A percentile compares a stretch with the other conserved stretches of the same genome.
These are phyloP conservation scores for Sporobolomyces phaffii DNA, from an alignment of 768 basidiomycete genomes.

Conservation along the genomic window DNA sequence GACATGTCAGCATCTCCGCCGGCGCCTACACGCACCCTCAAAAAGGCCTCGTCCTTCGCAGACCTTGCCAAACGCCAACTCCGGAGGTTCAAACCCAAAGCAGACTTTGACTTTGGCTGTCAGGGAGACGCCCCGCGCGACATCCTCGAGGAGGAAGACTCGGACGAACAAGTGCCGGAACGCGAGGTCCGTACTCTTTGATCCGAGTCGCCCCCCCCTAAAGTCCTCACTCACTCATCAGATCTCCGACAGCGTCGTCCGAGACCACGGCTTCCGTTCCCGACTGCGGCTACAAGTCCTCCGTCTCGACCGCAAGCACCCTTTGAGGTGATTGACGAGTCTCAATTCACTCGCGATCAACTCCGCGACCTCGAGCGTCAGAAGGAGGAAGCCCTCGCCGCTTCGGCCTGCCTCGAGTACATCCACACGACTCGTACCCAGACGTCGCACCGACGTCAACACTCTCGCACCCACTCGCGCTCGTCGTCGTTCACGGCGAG, in stretches of 20 bases:
- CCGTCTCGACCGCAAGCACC: conserved; percentile 50
- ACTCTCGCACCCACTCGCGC: conserved; percentile 25
- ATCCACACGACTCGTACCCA: conserved; percentile 42
- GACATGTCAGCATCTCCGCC: background rate
- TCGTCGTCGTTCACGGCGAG: background rate
- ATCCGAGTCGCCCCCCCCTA: background rate
- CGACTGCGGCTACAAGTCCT: background rate
- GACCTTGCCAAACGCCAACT: conserved; percentile 14
- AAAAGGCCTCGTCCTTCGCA: conserved; percentile 18
- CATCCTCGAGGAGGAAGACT: conserved; percentile 63
- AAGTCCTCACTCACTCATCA: background rate
- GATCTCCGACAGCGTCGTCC: background rate
- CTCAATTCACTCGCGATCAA: conserved; percentile 45
- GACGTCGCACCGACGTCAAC: conserved; percentile 9
- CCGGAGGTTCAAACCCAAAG: background rate
- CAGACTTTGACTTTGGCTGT: conserved; percentile 20
- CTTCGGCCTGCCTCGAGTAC: conserved; percentile 33
- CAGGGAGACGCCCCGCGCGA: conserved; percentile 43
- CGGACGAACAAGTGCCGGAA: conserved; percentile 56
- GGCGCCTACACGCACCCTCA: conserved; percentile 1
- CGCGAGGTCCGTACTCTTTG: conserved; percentile 58
- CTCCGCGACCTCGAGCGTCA: conserved; percentile 55
- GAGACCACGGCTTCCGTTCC: too few relatives aligned
- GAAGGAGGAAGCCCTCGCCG: conserved; percentile 52
- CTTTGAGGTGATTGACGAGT: conserved; percentile 30